A percentile compares a stretch with the other conserved stretches of the same genome.
Evolutionary conservation across 1,284 basidiomycete genomes (phyloP).

Genomic region (Melampsora americana): DNA sequence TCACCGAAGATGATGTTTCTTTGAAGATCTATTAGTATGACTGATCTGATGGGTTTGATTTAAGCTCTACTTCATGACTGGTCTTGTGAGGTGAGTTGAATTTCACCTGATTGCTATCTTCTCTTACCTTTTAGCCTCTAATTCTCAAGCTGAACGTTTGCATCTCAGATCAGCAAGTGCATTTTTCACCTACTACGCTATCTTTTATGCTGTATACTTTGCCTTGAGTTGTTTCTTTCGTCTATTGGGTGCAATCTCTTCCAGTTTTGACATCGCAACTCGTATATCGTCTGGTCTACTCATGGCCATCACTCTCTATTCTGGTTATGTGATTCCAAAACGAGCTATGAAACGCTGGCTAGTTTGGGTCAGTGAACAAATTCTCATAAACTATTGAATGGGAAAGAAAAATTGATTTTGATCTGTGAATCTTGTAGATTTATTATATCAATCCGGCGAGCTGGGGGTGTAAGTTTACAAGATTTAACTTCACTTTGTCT

Average conservation of each 20-base stretch:
- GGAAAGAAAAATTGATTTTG: no score
- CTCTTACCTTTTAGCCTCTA: no score
- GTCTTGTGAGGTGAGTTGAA: constrained; percentile 56
- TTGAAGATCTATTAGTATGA: not conserved
- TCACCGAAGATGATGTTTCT: not conserved
- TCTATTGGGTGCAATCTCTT: constrained; percentile 55
- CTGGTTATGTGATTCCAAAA: constrained; percentile 56
- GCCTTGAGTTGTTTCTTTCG: constrained; percentile 56
- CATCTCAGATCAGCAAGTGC: no score
- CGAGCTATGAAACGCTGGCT: not conserved
- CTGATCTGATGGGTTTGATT: not conserved
- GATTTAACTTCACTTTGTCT: not conserved
- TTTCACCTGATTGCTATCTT: no score
- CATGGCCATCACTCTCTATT: constrained; percentile 56
- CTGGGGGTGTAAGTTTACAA: not conserved
- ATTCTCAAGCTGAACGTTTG: no score
- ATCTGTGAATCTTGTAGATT: not conserved
- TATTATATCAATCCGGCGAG: not conserved
- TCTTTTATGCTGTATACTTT: constrained; percentile 47
- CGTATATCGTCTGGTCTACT: constrained; percentile 58
- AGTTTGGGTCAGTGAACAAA: not conserved
- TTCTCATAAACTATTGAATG: no score
- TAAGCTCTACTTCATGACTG: constrained; percentile 54
- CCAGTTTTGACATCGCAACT: constrained; percentile 56
- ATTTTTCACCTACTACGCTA: constrained; percentile 57